Conservation (phyloP, 805 yeast genomes). For the Wickerhamomyces queroliae region DNA sequence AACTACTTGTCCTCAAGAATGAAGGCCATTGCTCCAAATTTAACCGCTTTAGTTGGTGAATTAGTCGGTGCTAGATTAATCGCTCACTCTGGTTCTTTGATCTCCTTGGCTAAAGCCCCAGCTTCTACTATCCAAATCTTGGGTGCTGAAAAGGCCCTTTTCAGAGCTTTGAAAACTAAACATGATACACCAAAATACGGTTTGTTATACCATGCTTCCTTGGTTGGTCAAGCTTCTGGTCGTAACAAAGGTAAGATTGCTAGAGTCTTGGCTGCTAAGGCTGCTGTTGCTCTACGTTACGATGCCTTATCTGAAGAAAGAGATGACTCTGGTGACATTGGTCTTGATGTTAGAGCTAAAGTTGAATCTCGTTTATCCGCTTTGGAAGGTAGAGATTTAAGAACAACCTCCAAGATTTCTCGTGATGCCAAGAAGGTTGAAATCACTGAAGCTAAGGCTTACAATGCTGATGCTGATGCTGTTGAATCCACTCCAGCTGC, state of each 20-base stretch:
- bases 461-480: slow-evolving; percentile 94
- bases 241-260: slow-evolving; percentile 99
- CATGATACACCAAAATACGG: slow-evolving; percentile 99
- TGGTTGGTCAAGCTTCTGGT: slow-evolving; percentile 97
- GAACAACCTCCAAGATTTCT: slow-evolving; percentile 79
- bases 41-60: slow-evolving; percentile 94
- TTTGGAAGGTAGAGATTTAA: slow-evolving; percentile 93
- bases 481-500: slow-evolving; percentile 34
- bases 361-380: slow-evolving; percentile 93
- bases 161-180: slow-evolving; percentile 97
- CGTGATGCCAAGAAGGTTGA: slow-evolving; percentile 85
- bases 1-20: slow-evolving; percentile 88
- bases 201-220: slow-evolving; percentile 90
- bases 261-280: slow-evolving; percentile 97
- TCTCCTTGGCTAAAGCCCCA: slow-evolving; percentile 95
- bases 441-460: slow-evolving; percentile 76
- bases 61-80: slow-evolving; percentile 97
- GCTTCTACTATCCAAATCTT: slow-evolving; percentile 97
- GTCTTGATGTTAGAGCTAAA: slow-evolving; percentile 85
- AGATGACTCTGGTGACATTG: slow-evolving; percentile 92
- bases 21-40: slow-evolving; percentile 98
- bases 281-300: slow-evolving; percentile 93
- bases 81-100: slow-evolving; percentile 94
- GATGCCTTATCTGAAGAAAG: slow-evolving; percentile 97
- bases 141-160: slow-evolving; percentile 98